Base-by-base conservation (phyloP, 371 early-diverging fungal genomes). In the Mucor sp. region DNA sequence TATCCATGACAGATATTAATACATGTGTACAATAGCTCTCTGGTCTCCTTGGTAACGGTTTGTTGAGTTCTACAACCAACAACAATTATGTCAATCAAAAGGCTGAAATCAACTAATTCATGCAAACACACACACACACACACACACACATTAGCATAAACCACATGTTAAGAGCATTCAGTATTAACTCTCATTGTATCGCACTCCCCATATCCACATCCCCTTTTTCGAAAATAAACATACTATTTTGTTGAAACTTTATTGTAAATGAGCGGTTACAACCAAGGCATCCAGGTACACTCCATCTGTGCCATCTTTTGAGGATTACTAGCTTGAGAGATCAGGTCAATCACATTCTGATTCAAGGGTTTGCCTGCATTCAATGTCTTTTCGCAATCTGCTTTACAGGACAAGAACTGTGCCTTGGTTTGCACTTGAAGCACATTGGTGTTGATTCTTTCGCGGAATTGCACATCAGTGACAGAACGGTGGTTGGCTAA, bases 291-390 rank as follows among this genome's bases (percentile, higher is more conserved):
- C 93, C 93, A 93, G 17, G 86, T 86, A 59, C 89, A 90, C 60
- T 96, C 97, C 95, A 97, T 95, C 67, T 92, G 91, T 0, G 96
- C 91, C 75, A 97, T 85, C 72, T 95, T 97, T 64, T 92, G 89
- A 5, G 97, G 96, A 64, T 97, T 95, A 37, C 88, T 92, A 1
- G 98, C 98, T 66, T 92, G 89, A 9, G 91, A 90, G 60, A 98
- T 91, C 67, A 98, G 75, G 60, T 96, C 95, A 56, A 96, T 81
- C 11, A 95, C 81, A 9, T 93, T 89, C 78, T 92, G 93, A 72
- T 89, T 91, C 3, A 89, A 85, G 4, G 93, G 91, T 62, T 77
- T 80, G 50, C 80, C 71, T 7, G 70, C 27, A 35, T 28, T 41
- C 14, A 60, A 63, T 55, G 72, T 89, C 86, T 91, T 90, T 67